These are phyloP conservation scores for Taxillus chinensis DNA, from an alignment of 164 flowering plant species.

Conservation along the genomic window DNA sequence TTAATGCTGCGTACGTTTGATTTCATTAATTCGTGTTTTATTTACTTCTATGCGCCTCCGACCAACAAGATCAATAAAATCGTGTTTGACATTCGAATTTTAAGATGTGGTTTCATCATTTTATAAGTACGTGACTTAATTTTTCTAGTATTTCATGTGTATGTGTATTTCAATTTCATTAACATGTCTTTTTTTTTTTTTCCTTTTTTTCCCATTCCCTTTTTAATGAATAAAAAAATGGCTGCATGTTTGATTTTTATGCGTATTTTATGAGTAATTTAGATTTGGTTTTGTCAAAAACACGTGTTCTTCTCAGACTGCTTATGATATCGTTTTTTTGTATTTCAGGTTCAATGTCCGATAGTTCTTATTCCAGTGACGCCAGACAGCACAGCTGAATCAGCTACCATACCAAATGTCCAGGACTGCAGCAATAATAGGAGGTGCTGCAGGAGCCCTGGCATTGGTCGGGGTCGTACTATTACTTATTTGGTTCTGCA, in stretches of 20 bases:
- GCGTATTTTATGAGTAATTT: neutral
- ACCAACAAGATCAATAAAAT: too few species aligned
- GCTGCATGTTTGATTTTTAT: neutral
- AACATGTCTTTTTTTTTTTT: neutral
- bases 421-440: constrained; percentile 81
- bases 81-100: too few species aligned
- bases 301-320: neutral
- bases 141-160: too few species aligned
- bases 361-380: constrained; percentile 13
- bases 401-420: constrained; percentile 65
- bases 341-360: constrained; percentile 34
- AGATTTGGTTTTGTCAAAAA: neutral
- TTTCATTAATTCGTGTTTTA: neutral
- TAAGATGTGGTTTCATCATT: too few species aligned
- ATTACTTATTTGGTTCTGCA: constrained; percentile 51
- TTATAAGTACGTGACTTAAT: too few species aligned
- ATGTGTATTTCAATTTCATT: too few species aligned
- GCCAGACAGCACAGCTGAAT: constrained; percentile 26
- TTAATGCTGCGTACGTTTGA: neutral
- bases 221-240: neutral
- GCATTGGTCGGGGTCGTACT: constrained; percentile 56
- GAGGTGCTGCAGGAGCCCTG: constrained; percentile 96
- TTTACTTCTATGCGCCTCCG: neutral
- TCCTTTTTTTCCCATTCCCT: too few species aligned
- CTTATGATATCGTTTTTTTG: constrained; percentile 8